Base-by-base conservation (phyloP, 495 filamentous ascomycete species). In the Parathielavia hyrcaniae region DNA sequence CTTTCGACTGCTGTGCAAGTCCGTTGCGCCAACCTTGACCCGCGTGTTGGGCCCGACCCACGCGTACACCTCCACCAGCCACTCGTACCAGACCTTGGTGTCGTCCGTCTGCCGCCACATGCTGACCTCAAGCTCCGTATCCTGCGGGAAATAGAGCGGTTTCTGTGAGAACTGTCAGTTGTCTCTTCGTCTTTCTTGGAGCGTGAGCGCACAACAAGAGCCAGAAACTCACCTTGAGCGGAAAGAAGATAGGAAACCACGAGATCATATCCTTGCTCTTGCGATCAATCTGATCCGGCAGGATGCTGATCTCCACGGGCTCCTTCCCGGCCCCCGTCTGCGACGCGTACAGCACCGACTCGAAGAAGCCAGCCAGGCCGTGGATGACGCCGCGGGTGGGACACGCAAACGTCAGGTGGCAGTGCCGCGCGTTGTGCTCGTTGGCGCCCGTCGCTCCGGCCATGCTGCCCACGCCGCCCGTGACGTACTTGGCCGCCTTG, bases 241-340 rank as follows among this genome's bases (percentile, higher is more conserved):
- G 93, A 65, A 99, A 99, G 75, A 88, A 97, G 13, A 97, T 97
- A 10, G 93, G 93, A 71, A 99, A 99, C 93, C 93, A 99, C 64
- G 88, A 92, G 56, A 96, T 93, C 93, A 97, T 97, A 61, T 90
- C 68, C 63, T 86, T 84, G 73, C 90, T 96, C 81, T 97, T 97
- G 50, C 76, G 77, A 49, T 91, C 88, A 76, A 97, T 97, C 41
- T 85, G 91, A 53, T 95, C 88, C 8, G 95, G 93, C 70, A 95
- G 86, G 17, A 89, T 99, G 59, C 89, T 95, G 41, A 99, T 73
- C 73, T 97, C 93, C 7, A 97, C 79, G 56, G 81, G 83, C 5
- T 66, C 70, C 50, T 62, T 70, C 20, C 39, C 45, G 0, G 46
- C 55, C 3, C 64, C 62, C 1, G 54, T 51, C 43, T 69, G 65